A percentile compares a stretch with the other conserved stretches of the same genome.
phyloP scores from a whole-genome alignment of 352 stramenopile species.

The Phytophthora litchii region DNA sequence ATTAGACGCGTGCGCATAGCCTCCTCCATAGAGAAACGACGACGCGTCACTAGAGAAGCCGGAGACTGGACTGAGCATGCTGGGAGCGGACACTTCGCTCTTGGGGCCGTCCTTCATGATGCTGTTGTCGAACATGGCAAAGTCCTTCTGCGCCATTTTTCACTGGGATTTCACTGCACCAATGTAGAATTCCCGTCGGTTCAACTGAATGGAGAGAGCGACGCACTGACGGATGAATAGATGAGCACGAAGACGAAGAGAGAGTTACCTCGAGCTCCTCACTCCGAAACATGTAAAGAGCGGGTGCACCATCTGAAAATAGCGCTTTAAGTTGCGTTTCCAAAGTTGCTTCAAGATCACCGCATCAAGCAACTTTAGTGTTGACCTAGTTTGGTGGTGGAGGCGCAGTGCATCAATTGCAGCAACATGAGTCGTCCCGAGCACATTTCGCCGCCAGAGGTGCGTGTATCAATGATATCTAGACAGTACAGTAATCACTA shows the following conservation, averaged over 20 bases:
- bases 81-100: slow-evolving; percentile 43
- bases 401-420: slow-evolving; percentile 21
- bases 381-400: slow-evolving; percentile 20
- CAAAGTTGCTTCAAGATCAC: slow-evolving; percentile 1
- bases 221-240: slow-evolving; percentile 5
- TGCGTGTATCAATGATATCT: slow-evolving; percentile 30
- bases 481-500: not conserved
- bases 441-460: slow-evolving; percentile 84
- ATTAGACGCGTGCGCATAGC: slow-evolving; percentile 29
- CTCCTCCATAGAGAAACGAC: slow-evolving; percentile 40
- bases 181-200: not conserved
- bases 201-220: not conserved
- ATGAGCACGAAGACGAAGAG: slow-evolving; percentile 6
- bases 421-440: slow-evolving; percentile 83
- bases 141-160: slow-evolving; percentile 38
- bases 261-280: slow-evolving; percentile 5
- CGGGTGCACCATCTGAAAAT: slow-evolving; percentile 21
- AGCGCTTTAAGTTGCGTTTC: not conserved
- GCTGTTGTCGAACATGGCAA: slow-evolving; percentile 50
- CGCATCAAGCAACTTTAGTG: slow-evolving; percentile 1
- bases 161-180: not conserved
- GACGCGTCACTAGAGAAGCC: slow-evolving; percentile 43
- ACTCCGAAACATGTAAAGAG: slow-evolving; percentile 33
- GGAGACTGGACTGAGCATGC: slow-evolving; percentile 46
- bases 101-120: slow-evolving; percentile 51